These are phyloP conservation scores for Hypoxylon sp. DNA, from an alignment of 2,329 filamentous ascomycete species.

Conservation along the genomic window DNA sequence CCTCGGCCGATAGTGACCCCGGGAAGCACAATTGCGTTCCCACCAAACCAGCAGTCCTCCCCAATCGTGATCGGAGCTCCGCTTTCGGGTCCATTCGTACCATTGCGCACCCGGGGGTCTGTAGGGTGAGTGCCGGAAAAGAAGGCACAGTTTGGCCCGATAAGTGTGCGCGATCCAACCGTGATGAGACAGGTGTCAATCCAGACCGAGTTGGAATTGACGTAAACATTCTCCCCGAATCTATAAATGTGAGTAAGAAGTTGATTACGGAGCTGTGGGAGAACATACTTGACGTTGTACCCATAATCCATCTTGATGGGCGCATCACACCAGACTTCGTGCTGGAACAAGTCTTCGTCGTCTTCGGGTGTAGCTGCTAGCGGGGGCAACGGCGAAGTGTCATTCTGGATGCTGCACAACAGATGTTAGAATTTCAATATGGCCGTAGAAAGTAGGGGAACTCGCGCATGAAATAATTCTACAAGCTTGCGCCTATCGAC, in stretches of 20 bases:
- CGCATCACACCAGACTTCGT: conserved; percentile 77
- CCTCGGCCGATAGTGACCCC: conserved; percentile 85
- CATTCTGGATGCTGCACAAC: neutral
- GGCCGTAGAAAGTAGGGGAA: neutral
- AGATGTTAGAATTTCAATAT: neutral
- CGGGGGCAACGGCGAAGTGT: conserved; percentile 67
- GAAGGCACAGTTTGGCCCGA: conserved; percentile 84
- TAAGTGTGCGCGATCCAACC: conserved; percentile 81
- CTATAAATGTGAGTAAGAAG: conserved; percentile 38
- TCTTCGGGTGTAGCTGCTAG: conserved; percentile 68
- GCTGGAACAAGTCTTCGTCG: conserved; percentile 74
- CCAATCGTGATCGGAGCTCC: conserved; percentile 82
- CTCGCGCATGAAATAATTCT: conserved; percentile 65
- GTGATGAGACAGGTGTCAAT: conserved; percentile 82
- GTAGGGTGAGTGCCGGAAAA: conserved; percentile 83
- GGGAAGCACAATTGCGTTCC: conserved; percentile 78
- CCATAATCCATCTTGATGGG: conserved; percentile 85
- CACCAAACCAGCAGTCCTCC: conserved; percentile 86
- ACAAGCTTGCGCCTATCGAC: conserved; percentile 73
- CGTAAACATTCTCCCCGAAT: conserved; percentile 78
- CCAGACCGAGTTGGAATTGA: conserved; percentile 82
- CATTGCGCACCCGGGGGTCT: conserved; percentile 81
- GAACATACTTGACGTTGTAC: conserved; percentile 69
- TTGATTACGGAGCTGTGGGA: neutral
- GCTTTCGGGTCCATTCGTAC: conserved; percentile 79